phyloP scores from a whole-genome alignment of 768 basidiomycete species.

The Pholiota conissans region DNA sequence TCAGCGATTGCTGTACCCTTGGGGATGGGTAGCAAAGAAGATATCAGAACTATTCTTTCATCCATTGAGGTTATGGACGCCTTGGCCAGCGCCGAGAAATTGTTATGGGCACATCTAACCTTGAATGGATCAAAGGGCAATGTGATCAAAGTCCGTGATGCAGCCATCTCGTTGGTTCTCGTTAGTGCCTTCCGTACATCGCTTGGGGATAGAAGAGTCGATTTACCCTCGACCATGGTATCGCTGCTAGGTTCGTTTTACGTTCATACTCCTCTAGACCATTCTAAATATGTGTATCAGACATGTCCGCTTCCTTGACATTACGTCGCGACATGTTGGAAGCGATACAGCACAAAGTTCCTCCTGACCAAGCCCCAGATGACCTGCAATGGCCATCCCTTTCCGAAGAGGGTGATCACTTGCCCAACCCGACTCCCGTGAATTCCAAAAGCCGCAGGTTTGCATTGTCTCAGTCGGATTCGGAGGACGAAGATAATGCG shows the following conservation, averaged over 20 bases:
- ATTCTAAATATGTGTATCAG: constrained; percentile 38
- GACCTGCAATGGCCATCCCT: constrained; percentile 78
- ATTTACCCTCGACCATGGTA: constrained; percentile 56
- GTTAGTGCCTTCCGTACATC: constrained; percentile 80
- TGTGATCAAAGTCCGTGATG: constrained; percentile 73
- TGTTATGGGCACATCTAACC: constrained; percentile 67
- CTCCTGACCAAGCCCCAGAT: constrained; percentile 40
- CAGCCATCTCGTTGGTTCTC: constrained; percentile 66
- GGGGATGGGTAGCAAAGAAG: constrained; percentile 59
- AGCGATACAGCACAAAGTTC: constrained; percentile 72
- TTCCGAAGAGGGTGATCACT: constrained; percentile 40
- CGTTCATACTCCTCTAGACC: not conserved
- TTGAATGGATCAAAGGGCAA: constrained; percentile 57
- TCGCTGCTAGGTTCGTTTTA: constrained; percentile 57
- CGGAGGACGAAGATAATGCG: constrained; percentile 38
- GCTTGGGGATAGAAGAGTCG: constrained; percentile 58
- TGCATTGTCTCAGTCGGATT: constrained; percentile 21
- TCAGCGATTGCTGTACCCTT: constrained; percentile 83
- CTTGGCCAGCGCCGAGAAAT: constrained; percentile 66
- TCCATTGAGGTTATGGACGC: constrained; percentile 58
- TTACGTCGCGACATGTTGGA: constrained; percentile 87
- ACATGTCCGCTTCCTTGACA: constrained; percentile 73
- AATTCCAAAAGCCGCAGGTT: constrained; percentile 15
- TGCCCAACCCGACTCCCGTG: constrained; percentile 25
- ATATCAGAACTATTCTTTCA: constrained; percentile 37